These are phyloP conservation scores for Beverwykella pulmonaria DNA, from an alignment of 495 filamentous ascomycete genomes.

Conservation along the genomic window DNA sequence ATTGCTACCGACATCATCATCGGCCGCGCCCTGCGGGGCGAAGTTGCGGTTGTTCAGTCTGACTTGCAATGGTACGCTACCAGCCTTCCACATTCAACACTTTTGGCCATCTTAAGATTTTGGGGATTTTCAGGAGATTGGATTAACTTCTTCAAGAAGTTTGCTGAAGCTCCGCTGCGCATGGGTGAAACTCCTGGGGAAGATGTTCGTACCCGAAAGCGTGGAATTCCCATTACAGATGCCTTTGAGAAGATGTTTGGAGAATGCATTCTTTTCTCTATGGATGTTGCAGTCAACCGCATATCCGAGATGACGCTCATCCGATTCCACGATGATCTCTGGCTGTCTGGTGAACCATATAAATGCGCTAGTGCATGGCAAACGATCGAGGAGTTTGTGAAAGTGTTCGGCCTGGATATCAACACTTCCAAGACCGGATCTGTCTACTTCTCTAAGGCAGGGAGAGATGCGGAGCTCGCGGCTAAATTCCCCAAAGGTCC, in stretches of 20 bases:
- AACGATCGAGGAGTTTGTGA: slow-evolving; percentile 9
- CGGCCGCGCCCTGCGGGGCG: background rate
- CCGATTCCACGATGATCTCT: slow-evolving; percentile 19
- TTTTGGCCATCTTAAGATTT: background rate
- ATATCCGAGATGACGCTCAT: background rate
- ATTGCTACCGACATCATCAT: slow-evolving; percentile 8
- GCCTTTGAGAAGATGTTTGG: slow-evolving; percentile 7
- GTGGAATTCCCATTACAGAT: slow-evolving; percentile 11
- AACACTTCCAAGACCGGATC: slow-evolving; percentile 13
- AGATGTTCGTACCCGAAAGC: slow-evolving; percentile 13
- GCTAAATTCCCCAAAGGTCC: slow-evolving; percentile 7
- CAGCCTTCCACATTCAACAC: background rate
- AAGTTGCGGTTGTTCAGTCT: slow-evolving; percentile 2
- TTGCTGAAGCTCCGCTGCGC: slow-evolving; percentile 8
- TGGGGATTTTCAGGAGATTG: slow-evolving; percentile 6
- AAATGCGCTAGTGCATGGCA: slow-evolving; percentile 8
- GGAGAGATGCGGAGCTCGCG: background rate
- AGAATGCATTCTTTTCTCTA: slow-evolving; percentile 7
- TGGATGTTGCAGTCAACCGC: slow-evolving; percentile 18
- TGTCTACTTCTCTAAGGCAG: background rate
- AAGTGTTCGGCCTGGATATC: slow-evolving; percentile 17
- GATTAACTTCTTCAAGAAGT: slow-evolving; percentile 4
- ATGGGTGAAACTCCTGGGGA: background rate
- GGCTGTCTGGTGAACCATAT: slow-evolving; percentile 9
- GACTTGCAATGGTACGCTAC: slow-evolving; percentile 11